Conservation (phyloP, 1,139 yeast species). For the Debaryomyces psychrophilus region DNA sequence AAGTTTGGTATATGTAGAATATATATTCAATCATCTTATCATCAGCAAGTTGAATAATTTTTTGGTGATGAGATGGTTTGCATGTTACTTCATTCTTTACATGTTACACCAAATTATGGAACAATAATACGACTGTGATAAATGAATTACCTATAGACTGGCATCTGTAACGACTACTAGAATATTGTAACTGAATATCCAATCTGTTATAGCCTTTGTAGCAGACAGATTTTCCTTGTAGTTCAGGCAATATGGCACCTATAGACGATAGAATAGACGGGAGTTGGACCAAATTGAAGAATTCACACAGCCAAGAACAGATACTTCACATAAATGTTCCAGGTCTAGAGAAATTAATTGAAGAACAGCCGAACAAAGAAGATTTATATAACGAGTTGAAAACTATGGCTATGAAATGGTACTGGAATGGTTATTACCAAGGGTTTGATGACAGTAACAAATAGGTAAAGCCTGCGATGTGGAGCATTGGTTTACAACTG, state of each 20-base stretch:
- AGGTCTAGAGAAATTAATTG: constrained; percentile 19
- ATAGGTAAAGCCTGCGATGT: not conserved
- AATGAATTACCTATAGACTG: not conserved
- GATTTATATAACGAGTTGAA: constrained; percentile 29
- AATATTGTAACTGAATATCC: not conserved
- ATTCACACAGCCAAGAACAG: constrained; percentile 10
- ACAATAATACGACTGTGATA: not conserved
- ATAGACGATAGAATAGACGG: constrained; percentile 11
- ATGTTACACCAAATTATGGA: not conserved
- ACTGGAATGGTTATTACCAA: constrained; percentile 39
- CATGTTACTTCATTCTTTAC: not conserved
- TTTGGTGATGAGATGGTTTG: constrained; percentile 9
- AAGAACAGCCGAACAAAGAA: constrained; percentile 16
- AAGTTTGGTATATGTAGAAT: not conserved
- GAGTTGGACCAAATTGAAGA: constrained; percentile 13
- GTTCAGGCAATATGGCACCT: constrained; percentile 1
- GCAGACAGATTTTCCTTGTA: not conserved
- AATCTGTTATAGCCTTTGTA: not conserved
- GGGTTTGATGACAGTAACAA: constrained; percentile 16
- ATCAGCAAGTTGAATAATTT: constrained; percentile 4
- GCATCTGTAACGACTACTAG: not conserved
- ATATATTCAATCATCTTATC: not conserved
- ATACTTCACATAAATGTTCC: constrained; percentile 15
- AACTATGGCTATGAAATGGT: constrained; percentile 31
- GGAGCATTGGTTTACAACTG: no score